Evolutionary conservation across 208 protist species (phyloP), one percentile per base, ranked within the genome.

Genomic region (Entamoeba invadens): DNA sequence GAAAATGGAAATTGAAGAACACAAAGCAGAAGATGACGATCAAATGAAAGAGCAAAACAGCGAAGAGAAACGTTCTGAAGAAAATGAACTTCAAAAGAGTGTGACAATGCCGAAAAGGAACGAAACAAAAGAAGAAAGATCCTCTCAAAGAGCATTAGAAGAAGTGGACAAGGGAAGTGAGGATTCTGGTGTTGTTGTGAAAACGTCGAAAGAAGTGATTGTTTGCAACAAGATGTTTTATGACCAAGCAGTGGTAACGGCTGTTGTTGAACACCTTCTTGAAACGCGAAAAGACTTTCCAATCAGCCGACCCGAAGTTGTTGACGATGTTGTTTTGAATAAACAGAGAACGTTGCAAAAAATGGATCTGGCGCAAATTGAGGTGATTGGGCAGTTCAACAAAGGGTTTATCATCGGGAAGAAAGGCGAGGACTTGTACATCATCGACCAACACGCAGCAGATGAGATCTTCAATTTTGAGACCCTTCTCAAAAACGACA

Each of bases 381-480:
- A 94, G 45, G 95, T 98, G 92, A 95, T 98, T 51, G 97, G 97
- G 0, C 97, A 98, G 95, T 98, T 98, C 95, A 98, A 98, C 95
- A 96, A 97, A 94, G 97, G 97, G 93, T 98, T 98, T 95, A 98
- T 98, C 94, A 94, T 98, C 51, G 95, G 97, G 21, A 92, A 94
- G 3, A 94, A 97, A 51, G 94, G 94, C 4, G 95, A 97, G 87
- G 97, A 98, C 92, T 93, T 98, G 21, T 98, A 98, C 93, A 96
- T 98, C 57, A 96, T 98, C 87, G 98, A 98, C 94, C 98, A 98
- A 95, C 98, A 98, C 95, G 98, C 98, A 14, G 97, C 97, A 1
- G 98, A 98, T 94, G 98, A 98, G 93, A 98, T 68, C 25, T 68
- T 31, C 25, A 68, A 68, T 68, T 68, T 31, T 68, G 50, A 68